Evolutionary conservation across 805 yeast genomes (phyloP).

Genomic region (Candida dajiaensis): DNA sequence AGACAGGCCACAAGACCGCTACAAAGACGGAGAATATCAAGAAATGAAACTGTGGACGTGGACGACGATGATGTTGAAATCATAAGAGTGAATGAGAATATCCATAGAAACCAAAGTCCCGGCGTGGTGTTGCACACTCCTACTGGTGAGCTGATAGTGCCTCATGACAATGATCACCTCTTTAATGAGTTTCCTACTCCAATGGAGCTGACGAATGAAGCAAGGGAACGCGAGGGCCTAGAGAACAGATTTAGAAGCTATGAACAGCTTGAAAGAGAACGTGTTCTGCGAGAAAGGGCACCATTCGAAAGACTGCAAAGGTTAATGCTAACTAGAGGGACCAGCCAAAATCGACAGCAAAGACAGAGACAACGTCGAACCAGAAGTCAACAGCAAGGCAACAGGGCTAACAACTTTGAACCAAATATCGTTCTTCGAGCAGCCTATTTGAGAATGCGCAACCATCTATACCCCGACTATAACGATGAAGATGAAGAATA

Average conservation of each 20-base stretch:
- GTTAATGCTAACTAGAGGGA: neutral
- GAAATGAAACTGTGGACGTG: neutral
- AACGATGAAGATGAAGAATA: neutral
- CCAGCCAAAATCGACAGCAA: neutral
- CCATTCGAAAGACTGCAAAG: neutral
- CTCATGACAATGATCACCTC: neutral
- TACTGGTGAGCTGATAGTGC: conserved; percentile 4
- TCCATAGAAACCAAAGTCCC: neutral
- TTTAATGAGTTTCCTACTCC: conserved; percentile 1
- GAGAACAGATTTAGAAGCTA: neutral
- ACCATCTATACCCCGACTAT: neutral
- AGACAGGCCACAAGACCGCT: conserved; percentile 14
- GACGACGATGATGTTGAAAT: conserved; percentile 8
- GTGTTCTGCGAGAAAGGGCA: neutral
- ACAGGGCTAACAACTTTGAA: neutral
- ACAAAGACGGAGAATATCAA: conserved; percentile 7
- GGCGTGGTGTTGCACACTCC: conserved; percentile 8
- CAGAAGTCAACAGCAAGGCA: neutral
- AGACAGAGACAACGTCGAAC: neutral
- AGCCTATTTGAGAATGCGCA: neutral
- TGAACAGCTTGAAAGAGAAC: neutral
- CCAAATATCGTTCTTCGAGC: neutral
- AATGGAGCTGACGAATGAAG: neutral
- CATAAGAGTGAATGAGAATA: neutral
- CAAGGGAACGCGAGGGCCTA: neutral